Percentiles rank a stretch among this genome's conserved stretches.
These are phyloP conservation scores for Cenchrus americanus DNA, from an alignment of 176 grass and related monocot genomes.

Conservation along the genomic window DNA sequence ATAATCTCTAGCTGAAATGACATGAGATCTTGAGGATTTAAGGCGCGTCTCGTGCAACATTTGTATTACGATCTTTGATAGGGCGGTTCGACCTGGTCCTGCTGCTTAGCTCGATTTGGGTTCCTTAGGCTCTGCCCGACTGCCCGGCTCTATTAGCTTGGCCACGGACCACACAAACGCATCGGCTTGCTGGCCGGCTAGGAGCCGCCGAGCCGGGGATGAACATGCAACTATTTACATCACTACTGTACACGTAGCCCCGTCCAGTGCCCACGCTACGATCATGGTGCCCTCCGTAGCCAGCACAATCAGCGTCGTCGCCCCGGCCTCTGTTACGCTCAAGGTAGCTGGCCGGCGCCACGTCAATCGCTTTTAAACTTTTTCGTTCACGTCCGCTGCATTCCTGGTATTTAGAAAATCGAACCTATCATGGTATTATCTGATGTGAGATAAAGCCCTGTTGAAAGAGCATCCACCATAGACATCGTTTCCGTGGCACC, in stretches of 20 bases:
- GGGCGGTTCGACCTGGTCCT: background rate
- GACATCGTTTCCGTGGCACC: background rate
- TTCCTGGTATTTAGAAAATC: background rate
- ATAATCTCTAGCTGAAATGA: background rate
- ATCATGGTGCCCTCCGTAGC: background rate
- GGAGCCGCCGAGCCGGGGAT: background rate
- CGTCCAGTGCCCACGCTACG: conserved; percentile 35
- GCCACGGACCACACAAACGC: conserved; percentile 15
- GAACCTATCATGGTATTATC: background rate
- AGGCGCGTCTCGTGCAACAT: background rate
- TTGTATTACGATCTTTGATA: background rate
- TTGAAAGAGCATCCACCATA: background rate
- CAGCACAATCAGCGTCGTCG: background rate
- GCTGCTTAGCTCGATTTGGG: background rate
- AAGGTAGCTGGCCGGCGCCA: background rate
- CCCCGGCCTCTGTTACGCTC: background rate
- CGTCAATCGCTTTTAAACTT: background rate
- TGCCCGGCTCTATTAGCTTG: background rate
- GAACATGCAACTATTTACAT: background rate
- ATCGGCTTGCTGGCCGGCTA: conserved; percentile 13
- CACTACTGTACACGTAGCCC: background rate
- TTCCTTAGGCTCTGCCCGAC: background rate
- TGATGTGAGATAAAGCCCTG: background rate
- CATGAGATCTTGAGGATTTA: background rate
- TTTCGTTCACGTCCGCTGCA: background rate